Evolutionary conservation across 1,284 basidiomycete species (phyloP), one percentile per base, ranked within the genome.

Genomic region (Rhodotorula sp.): DNA sequence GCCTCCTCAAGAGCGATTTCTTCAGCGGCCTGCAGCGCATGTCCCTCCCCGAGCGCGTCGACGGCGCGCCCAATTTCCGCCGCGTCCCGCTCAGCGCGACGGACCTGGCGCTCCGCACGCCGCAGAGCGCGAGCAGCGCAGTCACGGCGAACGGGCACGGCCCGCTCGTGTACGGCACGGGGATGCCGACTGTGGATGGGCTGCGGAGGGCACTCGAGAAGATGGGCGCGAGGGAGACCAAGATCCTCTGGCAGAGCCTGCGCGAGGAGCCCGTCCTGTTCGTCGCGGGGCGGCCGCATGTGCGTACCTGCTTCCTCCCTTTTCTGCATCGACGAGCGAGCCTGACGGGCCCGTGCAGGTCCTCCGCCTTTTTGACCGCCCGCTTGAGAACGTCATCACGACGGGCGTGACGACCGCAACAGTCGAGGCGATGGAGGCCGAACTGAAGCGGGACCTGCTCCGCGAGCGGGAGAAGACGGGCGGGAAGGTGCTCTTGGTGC

Each of bases 221-320:
- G 77, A 90, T 97, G 72, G 87, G 90, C 77, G 93, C 92, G 3
- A 89, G 90, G 22, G 84, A 82, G 29, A 90, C 92, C 69, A 86
- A 81, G 74, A 90, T 94, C 7, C 88, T 88, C 73, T 97, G 94
- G 95, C 97, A 94, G 19, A 94, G 92, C 1, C 82, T 98, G 69
- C 87, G 94, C 79, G 94, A 94, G 88, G 97, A 98, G 84, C 96
- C 97, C 22, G 96, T 99, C 8, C 85, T 98, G 62, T 97, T 95
- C 78, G 86, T 72, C 13, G 22, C 29, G 2, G 66, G 66, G 22
- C 19, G 61, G 29, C 66, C 66, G 21, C 61, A 67, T 13, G 64
- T 69, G 21, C 39, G 39, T 63, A 22, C 29, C 48, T 50, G 5
- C 22, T 36, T 25, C 39, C 29, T 15, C 7, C 37, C 12, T 22